phyloP scores from a whole-genome alignment of 345 rosid species.

The Brassica rapa region DNA sequence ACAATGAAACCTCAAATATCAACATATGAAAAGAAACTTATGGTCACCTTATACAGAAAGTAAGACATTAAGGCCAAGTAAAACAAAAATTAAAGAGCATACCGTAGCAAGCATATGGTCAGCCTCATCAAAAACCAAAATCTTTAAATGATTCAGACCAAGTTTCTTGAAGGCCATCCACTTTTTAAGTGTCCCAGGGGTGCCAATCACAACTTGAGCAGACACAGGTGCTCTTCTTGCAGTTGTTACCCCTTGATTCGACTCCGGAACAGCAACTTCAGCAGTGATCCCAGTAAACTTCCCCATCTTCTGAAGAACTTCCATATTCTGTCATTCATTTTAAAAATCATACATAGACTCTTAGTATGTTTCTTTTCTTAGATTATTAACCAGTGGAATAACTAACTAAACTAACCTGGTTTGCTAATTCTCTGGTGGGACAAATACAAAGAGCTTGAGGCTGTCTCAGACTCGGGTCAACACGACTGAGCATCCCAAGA shows the following conservation, averaged over 20 bases:
- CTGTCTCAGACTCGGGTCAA: constrained; percentile 54
- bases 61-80: not conserved
- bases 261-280: constrained; percentile 76
- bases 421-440: constrained; percentile 91
- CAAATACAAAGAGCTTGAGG: constrained; percentile 97
- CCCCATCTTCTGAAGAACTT: constrained; percentile 93
- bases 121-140: constrained; percentile 96
- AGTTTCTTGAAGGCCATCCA: constrained; percentile 70
- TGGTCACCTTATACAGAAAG: not conserved
- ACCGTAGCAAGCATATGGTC: constrained; percentile 98
- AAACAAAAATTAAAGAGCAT: constrained; percentile 12
- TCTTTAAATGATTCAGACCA: constrained; percentile 52
- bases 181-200: constrained; percentile 90
- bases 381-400: not conserved
- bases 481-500: constrained; percentile 91
- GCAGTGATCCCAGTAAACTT: constrained; percentile 79
- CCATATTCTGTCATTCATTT: constrained; percentile 69
- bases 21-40: not conserved
- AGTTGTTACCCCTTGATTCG: constrained; percentile 41
- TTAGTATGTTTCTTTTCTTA: not conserved
- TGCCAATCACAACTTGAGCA: constrained; percentile 89
- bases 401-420: constrained; percentile 57
- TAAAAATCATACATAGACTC: constrained; percentile 3
- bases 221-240: constrained; percentile 50
- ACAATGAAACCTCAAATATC: constrained; percentile 6